Evolutionary conservation across 371 early-diverging fungal species (phyloP).

Genomic region (Circinella umbellata): DNA sequence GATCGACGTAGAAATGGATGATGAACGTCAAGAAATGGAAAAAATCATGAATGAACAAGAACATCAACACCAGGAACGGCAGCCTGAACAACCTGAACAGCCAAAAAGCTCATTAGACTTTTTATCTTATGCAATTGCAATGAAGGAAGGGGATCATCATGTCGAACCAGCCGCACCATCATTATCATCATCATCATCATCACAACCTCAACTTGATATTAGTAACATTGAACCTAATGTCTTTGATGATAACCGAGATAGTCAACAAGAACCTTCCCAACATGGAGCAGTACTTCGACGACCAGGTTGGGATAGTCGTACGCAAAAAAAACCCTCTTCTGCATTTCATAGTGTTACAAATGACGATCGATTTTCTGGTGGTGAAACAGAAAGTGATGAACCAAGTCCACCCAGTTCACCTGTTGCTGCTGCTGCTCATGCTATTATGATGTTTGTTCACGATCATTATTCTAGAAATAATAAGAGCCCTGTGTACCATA

Average conservation of each 20-base stretch:
- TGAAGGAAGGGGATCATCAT: slow-evolving; percentile 28
- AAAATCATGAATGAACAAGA: too few species aligned
- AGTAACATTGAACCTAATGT: slow-evolving; percentile 28
- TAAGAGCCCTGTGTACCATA: not conserved
- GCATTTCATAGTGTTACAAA: slow-evolving; percentile 9
- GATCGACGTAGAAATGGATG: too few species aligned
- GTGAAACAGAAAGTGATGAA: slow-evolving; percentile 11
- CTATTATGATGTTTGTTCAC: slow-evolving; percentile 46
- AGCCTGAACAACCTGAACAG: not conserved
- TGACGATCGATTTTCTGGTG: slow-evolving; percentile 5
- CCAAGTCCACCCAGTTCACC: slow-evolving; percentile 38
- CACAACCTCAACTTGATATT: slow-evolving; percentile 36
- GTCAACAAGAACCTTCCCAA: not conserved
- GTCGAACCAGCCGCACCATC: not conserved
- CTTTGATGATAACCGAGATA: slow-evolving; percentile 22
- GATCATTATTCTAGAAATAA: slow-evolving; percentile 15
- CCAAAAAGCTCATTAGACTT: slow-evolving; percentile 33
- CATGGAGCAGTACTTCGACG: not conserved
- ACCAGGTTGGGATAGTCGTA: slow-evolving; percentile 1
- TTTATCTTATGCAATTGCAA: slow-evolving; percentile 46
- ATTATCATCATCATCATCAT: not conserved
- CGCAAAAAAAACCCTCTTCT: not conserved
- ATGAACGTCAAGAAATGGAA: too few species aligned
- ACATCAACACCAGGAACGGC: not conserved
- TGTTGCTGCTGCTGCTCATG: slow-evolving; percentile 43